Evolutionary conservation across 306 rosid species (phyloP), one percentile per base, ranked within the genome.

Genomic region (Cicer pinnatifidum): DNA sequence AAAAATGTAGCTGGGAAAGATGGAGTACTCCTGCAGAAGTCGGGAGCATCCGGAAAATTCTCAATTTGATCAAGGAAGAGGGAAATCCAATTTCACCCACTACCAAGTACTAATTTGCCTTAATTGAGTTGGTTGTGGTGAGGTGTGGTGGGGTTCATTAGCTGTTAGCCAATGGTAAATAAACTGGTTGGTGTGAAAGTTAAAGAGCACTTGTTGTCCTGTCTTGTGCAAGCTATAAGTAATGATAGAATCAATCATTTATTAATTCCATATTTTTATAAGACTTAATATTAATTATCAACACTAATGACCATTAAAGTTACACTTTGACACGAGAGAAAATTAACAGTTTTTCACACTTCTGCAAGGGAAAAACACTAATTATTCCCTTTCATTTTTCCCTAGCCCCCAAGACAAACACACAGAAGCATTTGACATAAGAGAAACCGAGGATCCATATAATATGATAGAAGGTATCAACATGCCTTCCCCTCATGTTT

Each of bases 281-380:
- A 64, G 69, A 72, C 20, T 19, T 69, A 41, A 41, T 41, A 41
- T 58, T 73, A 54, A 70, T 59, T 59, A 74, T 71, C 47, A 69
- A 82, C 79, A 71, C 50, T 59, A 64, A 53, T 44, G 57, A 75
- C 51, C 57, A 65, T 75, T 43, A 19, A 63, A 38, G 77, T 39
- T 57, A 56, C 57, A 70, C 50, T 72, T 73, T 7, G 19, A 56
- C 71, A 62, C 53, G 67, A 41, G 56, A 52, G 67, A 65, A 39
- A 51, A 73, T 15, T 8, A 56, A 80, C 74, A 67, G 78, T 69
- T 73, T 77, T 68, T 68, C 46, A 40, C 68, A 76, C 38, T 56
- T 77, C 1, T 53, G 16, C 64, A 73, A 63, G 62, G 85, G 76
- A 48, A 54, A 54, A 78, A 69, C 75, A 10, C 9, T 23, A 54